phyloP scores from a whole-genome alignment of 1,284 basidiomycete genomes.

The Trichosporon inkin region DNA sequence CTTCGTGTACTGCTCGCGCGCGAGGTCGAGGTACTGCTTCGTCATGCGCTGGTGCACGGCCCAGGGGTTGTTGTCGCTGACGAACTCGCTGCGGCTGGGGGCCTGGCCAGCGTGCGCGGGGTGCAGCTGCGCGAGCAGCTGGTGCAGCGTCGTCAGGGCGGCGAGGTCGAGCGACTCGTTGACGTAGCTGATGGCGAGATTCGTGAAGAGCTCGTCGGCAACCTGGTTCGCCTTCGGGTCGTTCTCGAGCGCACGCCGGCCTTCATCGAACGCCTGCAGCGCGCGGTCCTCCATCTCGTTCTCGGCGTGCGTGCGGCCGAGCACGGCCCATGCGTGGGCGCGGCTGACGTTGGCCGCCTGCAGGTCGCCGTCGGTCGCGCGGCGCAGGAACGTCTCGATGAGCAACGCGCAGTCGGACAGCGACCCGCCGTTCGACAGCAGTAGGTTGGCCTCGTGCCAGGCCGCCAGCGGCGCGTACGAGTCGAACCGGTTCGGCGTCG shows the following conservation, averaged over 20 bases:
- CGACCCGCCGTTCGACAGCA: slow-evolving; percentile 73
- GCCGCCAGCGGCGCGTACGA: slow-evolving; percentile 21
- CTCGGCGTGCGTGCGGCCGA: slow-evolving; percentile 93
- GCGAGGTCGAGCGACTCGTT: slow-evolving; percentile 91
- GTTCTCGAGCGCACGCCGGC: slow-evolving; percentile 65
- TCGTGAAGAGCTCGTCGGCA: slow-evolving; percentile 79
- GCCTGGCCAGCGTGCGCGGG: slow-evolving; percentile 57
- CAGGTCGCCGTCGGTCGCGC: slow-evolving; percentile 32
- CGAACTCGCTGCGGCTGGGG: slow-evolving; percentile 29
- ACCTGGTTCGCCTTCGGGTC: slow-evolving; percentile 61
- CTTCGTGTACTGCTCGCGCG: slow-evolving; percentile 67
- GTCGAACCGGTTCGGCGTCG: slow-evolving; percentile 51
- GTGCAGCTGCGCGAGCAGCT: slow-evolving; percentile 76
- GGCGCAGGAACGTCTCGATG: slow-evolving; percentile 76
- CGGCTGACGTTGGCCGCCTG: slow-evolving; percentile 55
- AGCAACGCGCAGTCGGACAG: slow-evolving; percentile 77
- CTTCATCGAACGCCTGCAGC: slow-evolving; percentile 61
- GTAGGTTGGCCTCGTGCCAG: slow-evolving; percentile 37
- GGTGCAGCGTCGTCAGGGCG: slow-evolving; percentile 80
- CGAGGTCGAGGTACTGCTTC: slow-evolving; percentile 77
- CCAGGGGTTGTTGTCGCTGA: slow-evolving; percentile 64
- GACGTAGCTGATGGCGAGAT: slow-evolving; percentile 92
- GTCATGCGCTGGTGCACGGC: slow-evolving; percentile 75
- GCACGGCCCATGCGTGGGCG: slow-evolving; percentile 79
- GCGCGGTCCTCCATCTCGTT: slow-evolving; percentile 69